Conservation (phyloP, 225 moss, liverwort and hornwort genomes). For the Ulota crispa region DNA sequence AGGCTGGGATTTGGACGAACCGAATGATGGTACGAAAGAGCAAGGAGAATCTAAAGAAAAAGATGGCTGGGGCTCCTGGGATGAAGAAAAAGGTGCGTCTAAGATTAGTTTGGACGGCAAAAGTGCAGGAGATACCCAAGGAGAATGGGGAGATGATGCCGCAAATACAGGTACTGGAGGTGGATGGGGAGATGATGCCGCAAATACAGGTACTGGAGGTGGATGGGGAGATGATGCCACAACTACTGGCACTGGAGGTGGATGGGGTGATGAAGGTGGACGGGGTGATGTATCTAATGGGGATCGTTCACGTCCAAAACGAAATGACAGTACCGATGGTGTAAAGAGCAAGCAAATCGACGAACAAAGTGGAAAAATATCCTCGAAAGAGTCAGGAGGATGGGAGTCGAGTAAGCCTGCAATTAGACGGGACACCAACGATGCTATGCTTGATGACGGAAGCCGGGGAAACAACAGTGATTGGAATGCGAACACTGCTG, state of each 20-base stretch:
- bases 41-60: conserved; percentile 18
- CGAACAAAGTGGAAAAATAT: conserved; percentile 3
- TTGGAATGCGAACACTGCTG: conserved; percentile 17
- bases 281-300: conserved; percentile 22
- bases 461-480: conserved; percentile 6
- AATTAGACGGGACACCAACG: conserved; percentile 15
- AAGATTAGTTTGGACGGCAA: conserved; percentile 11
- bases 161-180: neutral
- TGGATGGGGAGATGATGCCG: conserved; percentile 11
- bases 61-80: conserved; percentile 17
- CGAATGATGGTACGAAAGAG: neutral
- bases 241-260: neutral
- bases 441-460: conserved; percentile 8
- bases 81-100: conserved; percentile 6
- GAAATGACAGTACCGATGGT: neutral
- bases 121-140: conserved; percentile 27
- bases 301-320: neutral
- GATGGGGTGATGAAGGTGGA: conserved; percentile 13
- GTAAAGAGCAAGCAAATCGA: neutral
- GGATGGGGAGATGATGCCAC: conserved; percentile 11
- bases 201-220: neutral
- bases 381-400: conserved; percentile 10
- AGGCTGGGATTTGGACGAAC: conserved; percentile 26
- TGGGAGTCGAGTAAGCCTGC: conserved; percentile 12
- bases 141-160: conserved; percentile 19